Conservation (phyloP, 169 alveolate genomes). For the Ichthyophthirius multifiliis region DNA sequence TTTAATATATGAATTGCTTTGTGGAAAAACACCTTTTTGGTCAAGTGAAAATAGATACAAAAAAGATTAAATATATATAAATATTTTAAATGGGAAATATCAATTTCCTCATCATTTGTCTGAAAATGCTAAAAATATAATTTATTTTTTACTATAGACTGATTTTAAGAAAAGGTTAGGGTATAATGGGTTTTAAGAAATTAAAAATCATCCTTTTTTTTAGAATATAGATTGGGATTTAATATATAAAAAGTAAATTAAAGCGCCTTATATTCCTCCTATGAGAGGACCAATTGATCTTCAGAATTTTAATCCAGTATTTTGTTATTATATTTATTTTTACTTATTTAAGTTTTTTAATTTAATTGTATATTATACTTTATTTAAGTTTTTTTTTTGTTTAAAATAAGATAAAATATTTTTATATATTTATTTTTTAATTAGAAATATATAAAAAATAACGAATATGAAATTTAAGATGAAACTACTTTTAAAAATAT, state of each 20-base stretch:
- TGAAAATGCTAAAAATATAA: constrained; percentile 12
- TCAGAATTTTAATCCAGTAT: background rate
- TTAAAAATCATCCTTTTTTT: constrained; percentile 82
- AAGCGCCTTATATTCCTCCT: constrained; percentile 58
- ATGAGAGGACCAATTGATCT: background rate
- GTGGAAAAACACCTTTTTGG: constrained; percentile 65
- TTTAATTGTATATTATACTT: too few species aligned
- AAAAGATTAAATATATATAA: constrained; percentile 1
- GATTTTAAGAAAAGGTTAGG: constrained; percentile 40
- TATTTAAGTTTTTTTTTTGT: too few species aligned
- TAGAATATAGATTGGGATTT: constrained; percentile 68
- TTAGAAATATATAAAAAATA: too few species aligned
- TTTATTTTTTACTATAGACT: constrained; percentile 29
- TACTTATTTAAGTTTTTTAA: too few species aligned
- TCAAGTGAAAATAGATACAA: constrained; percentile 36
- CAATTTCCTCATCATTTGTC: constrained; percentile 18
- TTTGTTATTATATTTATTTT: background rate
- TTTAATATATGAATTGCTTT: constrained; percentile 64
- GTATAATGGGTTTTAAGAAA: constrained; percentile 31
- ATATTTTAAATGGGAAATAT: background rate
- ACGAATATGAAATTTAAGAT: too few species aligned
- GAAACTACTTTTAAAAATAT: too few species aligned
- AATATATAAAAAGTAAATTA: constrained; percentile 33
- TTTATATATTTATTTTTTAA: too few species aligned
- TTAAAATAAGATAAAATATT: too few species aligned